These are phyloP conservation scores for Combretum micranthum DNA, from an alignment of 345 rosid genomes.

Conservation along the genomic window DNA sequence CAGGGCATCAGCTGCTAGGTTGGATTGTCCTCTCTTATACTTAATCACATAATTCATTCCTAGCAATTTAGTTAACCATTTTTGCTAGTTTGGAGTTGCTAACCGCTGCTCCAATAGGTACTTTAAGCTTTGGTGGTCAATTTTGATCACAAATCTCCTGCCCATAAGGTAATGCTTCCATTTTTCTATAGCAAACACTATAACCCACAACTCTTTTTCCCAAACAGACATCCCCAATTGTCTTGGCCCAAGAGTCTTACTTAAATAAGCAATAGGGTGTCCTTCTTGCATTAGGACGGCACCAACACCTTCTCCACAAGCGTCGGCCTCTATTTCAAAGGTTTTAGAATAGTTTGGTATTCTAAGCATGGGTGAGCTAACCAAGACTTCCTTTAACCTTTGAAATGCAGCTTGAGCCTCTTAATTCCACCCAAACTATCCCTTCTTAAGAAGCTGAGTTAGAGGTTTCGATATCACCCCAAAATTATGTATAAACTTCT, in stretches of 20 bases:
- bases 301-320: background rate
- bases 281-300: background rate
- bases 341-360: background rate
- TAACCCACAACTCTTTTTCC: conserved; percentile 3
- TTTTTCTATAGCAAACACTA: conserved; percentile 2
- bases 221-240: background rate
- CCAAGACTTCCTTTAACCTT: background rate
- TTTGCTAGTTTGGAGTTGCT: background rate
- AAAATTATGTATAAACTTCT: background rate
- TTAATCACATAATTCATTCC: conserved; percentile 3
- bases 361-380: background rate
- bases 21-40: background rate
- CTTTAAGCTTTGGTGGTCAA: conserved; percentile 7
- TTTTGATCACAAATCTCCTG: background rate
- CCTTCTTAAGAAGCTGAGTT: background rate
- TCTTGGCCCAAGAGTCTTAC: background rate
- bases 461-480: background rate
- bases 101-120: background rate
- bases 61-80: conserved; percentile 2
- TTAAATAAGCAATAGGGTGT: conserved; percentile 3
- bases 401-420: background rate
- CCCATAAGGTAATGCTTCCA: conserved; percentile 3
- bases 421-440: background rate
- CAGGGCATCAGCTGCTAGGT: conserved; percentile 1
- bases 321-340: background rate